A percentile compares a stretch with the other conserved stretches of the same genome.
These are phyloP conservation scores for Pleurotus citrinopileatus DNA, from an alignment of 768 basidiomycete species.

Conservation along the genomic window DNA sequence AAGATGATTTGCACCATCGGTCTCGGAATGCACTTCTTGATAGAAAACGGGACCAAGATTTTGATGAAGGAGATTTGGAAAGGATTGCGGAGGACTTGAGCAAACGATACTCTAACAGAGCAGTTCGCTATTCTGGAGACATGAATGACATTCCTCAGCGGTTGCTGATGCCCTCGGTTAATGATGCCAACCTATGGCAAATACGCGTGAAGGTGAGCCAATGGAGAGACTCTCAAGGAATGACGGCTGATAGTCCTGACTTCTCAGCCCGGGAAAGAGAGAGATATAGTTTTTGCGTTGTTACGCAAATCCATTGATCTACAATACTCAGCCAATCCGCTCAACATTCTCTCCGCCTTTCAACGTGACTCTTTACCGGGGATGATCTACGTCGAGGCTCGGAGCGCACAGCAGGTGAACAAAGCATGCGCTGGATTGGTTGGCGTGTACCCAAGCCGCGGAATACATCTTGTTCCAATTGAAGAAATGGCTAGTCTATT, in stretches of 20 bases:
- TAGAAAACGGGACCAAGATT: slow-evolving; percentile 61
- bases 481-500: slow-evolving; percentile 97
- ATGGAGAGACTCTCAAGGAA: neutral
- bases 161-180: slow-evolving; percentile 92
- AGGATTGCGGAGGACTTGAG: slow-evolving; percentile 81
- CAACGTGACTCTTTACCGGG: slow-evolving; percentile 94
- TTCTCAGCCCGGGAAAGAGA: slow-evolving; percentile 81
- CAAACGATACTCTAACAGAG: slow-evolving; percentile 69
- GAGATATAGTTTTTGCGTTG: slow-evolving; percentile 90
- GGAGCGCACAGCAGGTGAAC: slow-evolving; percentile 80
- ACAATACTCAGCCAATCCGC: slow-evolving; percentile 73
- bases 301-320: slow-evolving; percentile 90
- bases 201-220: slow-evolving; percentile 80
- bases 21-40: slow-evolving; percentile 54
- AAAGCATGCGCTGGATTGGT: slow-evolving; percentile 88
- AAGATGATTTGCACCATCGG: slow-evolving; percentile 51
- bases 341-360: slow-evolving; percentile 91
- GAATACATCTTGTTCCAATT: slow-evolving; percentile 85
- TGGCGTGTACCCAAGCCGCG: slow-evolving; percentile 84
- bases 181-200: slow-evolving; percentile 96
- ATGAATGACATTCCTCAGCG: slow-evolving; percentile 93
- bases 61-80: slow-evolving; percentile 77
- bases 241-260: neutral
- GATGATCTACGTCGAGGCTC: slow-evolving; percentile 96
- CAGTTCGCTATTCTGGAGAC: slow-evolving; percentile 82